Percentiles rank a stretch among this genome's conserved stretches.
phyloP scores from a whole-genome alignment of 2,329 filamentous ascomycete species.

The Curvularia spicifera region DNA sequence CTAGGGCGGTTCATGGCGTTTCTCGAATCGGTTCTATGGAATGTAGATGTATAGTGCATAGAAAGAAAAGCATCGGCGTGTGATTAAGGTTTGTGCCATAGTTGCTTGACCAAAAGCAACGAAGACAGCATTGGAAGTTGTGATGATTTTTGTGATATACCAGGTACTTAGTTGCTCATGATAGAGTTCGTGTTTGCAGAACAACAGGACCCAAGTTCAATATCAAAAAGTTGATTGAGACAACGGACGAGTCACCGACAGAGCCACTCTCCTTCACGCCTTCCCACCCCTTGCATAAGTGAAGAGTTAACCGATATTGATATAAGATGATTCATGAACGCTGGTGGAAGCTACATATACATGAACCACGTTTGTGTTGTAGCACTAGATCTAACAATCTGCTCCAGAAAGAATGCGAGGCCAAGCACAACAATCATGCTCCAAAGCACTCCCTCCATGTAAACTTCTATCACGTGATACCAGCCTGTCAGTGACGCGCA shows the following conservation, averaged over 20 bases:
- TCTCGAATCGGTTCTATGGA: not conserved
- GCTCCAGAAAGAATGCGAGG: not conserved
- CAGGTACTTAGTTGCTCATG: not conserved
- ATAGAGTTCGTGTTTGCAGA: not conserved
- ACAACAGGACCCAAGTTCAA: not conserved
- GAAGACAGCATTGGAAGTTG: not conserved
- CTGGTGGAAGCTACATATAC: not conserved
- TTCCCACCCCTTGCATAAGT: not conserved
- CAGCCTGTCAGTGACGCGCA: not conserved
- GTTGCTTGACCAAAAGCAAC: not conserved
- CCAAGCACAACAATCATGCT: not conserved
- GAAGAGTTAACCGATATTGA: not conserved
- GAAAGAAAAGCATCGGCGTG: not conserved
- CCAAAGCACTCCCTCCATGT: not conserved
- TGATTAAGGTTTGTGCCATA: not conserved
- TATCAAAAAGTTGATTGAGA: not conserved
- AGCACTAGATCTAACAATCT: not conserved
- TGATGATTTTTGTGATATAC: not conserved
- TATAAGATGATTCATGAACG: no score
- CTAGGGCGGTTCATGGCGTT: not conserved
- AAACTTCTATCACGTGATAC: not conserved
- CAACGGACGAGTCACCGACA: not conserved
- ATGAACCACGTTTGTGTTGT: not conserved
- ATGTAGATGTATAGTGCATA: not conserved
- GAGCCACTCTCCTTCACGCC: not conserved